Evolutionary conservation across 169 alveolate species (phyloP).

Genomic region (Theileria annulata): DNA sequence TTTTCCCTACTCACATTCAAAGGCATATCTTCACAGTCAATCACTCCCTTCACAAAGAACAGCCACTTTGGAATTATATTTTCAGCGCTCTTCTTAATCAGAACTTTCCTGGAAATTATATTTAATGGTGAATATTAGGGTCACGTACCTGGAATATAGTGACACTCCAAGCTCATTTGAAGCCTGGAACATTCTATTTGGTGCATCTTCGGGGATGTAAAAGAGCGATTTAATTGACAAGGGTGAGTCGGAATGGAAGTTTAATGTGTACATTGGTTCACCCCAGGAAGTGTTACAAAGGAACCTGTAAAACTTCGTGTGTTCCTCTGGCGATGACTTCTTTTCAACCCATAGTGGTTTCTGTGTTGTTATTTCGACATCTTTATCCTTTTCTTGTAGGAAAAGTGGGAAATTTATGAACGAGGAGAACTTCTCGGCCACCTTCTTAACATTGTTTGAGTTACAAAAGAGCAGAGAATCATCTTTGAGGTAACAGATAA

Average conservation of each 20-base stretch:
- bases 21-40: conserved; percentile 98
- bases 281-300: conserved; percentile 78
- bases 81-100: conserved; percentile 89
- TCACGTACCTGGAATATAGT: conserved; percentile 77
- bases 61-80: conserved; percentile 93
- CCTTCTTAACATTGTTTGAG: conserved; percentile 74
- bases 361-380: conserved; percentile 77
- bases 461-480: conserved; percentile 84
- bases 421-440: conserved; percentile 88
- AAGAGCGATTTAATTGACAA: conserved; percentile 87
- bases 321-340: conserved; percentile 90
- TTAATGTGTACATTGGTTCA: conserved; percentile 82
- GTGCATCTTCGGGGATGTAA: conserved; percentile 89
- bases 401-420: conserved; percentile 90
- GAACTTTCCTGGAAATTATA: conserved; percentile 75
- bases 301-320: conserved; percentile 84
- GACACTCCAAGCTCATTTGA: conserved; percentile 84
- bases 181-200: conserved; percentile 84
- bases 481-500: conserved; percentile 86
- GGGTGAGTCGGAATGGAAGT: conserved; percentile 92
- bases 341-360: conserved; percentile 86
- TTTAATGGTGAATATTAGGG: neutral
- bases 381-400: conserved; percentile 64
- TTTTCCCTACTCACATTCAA: conserved; percentile 94
- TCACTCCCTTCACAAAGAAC: conserved; percentile 94